These are phyloP conservation scores for Thoreauomyces humboldtii DNA, from an alignment of 192 early-diverging fungal genomes.

Conservation along the genomic window DNA sequence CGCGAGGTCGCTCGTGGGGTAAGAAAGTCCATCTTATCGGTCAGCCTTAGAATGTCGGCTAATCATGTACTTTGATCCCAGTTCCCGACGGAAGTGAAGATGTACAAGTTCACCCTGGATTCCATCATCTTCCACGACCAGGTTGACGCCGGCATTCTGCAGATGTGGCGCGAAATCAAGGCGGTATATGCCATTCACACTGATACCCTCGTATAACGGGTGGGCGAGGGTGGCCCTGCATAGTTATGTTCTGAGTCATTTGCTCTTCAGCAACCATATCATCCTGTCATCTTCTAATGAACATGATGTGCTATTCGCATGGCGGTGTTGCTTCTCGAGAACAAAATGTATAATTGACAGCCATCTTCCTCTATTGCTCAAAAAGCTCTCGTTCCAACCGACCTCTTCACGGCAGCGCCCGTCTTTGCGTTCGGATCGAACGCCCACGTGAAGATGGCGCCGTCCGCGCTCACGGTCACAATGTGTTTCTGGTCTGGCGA, in stretches of 20 bases:
- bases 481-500: constrained; percentile 48
- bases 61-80: constrained; percentile 17
- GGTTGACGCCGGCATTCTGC: constrained; percentile 45
- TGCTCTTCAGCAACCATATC: no score
- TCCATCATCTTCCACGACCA: constrained; percentile 47
- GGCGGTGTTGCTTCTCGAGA: no score
- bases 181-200: constrained; percentile 22
- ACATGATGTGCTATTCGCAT: no score
- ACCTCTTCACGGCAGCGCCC: no score
- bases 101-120: constrained; percentile 58
- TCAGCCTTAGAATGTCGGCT: background rate
- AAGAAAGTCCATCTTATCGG: no score
- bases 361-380: no score
- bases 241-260: no score
- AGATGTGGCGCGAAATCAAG: constrained; percentile 49
- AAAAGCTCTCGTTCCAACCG: no score
- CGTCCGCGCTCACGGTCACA: constrained; percentile 52
- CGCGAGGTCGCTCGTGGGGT: constrained; percentile 64
- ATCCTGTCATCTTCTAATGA: no score
- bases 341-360: no score
- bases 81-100: constrained; percentile 57
- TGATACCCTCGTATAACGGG: background rate
- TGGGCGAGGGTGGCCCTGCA: no score
- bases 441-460: constrained; percentile 53
- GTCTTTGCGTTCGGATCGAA: constrained; percentile 24